Evolutionary conservation across 2,329 filamentous ascomycete genomes (phyloP).

Genomic region (Chrysosporium queenslandicum): DNA sequence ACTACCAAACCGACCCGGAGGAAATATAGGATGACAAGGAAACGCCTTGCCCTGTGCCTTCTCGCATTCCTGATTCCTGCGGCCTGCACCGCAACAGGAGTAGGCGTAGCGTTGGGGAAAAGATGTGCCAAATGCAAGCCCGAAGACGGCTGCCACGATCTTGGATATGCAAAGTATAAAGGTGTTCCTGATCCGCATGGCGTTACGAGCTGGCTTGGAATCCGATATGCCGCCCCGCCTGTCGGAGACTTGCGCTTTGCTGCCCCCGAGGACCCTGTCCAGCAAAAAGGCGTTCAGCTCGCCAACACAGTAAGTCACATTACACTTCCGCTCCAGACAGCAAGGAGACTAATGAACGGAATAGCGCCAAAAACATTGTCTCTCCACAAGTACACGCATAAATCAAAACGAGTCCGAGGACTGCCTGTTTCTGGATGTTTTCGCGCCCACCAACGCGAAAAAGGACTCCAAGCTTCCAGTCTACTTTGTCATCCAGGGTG

Average conservation of each 20-base stretch:
- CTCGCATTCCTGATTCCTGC: background rate
- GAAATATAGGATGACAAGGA: background rate
- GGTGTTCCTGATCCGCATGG: constrained; percentile 48
- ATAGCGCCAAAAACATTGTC: constrained; percentile 45
- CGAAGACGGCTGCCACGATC: constrained; percentile 29
- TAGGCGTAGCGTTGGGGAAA: background rate
- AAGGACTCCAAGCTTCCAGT: constrained; percentile 50
- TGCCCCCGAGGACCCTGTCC: constrained; percentile 53
- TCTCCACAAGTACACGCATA: constrained; percentile 57
- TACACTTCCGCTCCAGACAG: background rate
- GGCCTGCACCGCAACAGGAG: background rate
- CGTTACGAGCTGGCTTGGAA: constrained; percentile 61
- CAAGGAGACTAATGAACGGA: constrained; percentile 14
- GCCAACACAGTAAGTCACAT: constrained; percentile 50
- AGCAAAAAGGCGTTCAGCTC: constrained; percentile 38
- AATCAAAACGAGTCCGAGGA: constrained; percentile 40
- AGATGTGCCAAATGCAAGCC: background rate
- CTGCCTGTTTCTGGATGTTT: constrained; percentile 37
- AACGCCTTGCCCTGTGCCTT: background rate
- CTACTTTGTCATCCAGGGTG: constrained; percentile 52
- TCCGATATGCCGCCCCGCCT: constrained; percentile 64
- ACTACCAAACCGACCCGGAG: background rate
- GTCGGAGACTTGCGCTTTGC: constrained; percentile 56
- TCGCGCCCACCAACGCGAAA: constrained; percentile 27
- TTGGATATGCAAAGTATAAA: constrained; percentile 57